Conservation (phyloP, 129 eudicot genomes). For the Lactuca saligna region DNA sequence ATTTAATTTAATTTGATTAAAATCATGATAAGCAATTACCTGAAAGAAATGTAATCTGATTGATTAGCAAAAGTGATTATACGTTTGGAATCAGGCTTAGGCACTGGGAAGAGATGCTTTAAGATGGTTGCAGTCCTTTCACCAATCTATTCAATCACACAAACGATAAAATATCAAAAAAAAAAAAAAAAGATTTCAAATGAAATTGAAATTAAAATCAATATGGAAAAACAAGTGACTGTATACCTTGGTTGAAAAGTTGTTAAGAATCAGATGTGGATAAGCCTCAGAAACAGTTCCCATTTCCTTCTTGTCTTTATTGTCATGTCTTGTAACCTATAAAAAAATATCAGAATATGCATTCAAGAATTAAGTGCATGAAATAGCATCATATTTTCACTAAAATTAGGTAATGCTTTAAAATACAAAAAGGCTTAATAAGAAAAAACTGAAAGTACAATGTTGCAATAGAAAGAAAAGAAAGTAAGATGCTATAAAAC, state of each 20-base stretch:
- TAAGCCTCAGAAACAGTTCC: conserved; percentile 94
- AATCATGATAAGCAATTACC: conserved; percentile 38
- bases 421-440: too few species aligned
- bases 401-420: too few species aligned
- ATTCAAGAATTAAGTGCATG: neutral
- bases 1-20: too few species aligned
- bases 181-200: too few species aligned
- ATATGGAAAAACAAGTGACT: neutral
- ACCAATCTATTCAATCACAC: conserved; percentile 58
- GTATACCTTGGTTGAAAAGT: conserved; percentile 76
- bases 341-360: conserved; percentile 17
- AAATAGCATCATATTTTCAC: neutral
- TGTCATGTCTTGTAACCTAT: conserved; percentile 95
- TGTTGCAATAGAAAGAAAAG: neutral
- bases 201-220: neutral
- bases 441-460: too few species aligned
- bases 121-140: conserved; percentile 84
- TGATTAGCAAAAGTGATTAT: conserved; percentile 92
- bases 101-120: conserved; percentile 94
- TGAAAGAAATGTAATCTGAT: conserved; percentile 91
- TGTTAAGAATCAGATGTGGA: conserved; percentile 87
- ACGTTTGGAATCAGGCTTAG: conserved; percentile 92
- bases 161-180: neutral
- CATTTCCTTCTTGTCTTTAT: conserved; percentile 85
- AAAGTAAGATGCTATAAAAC: neutral